Base-by-base conservation (phyloP, 345 rosid species). In the Euphorbia peplus region DNA sequence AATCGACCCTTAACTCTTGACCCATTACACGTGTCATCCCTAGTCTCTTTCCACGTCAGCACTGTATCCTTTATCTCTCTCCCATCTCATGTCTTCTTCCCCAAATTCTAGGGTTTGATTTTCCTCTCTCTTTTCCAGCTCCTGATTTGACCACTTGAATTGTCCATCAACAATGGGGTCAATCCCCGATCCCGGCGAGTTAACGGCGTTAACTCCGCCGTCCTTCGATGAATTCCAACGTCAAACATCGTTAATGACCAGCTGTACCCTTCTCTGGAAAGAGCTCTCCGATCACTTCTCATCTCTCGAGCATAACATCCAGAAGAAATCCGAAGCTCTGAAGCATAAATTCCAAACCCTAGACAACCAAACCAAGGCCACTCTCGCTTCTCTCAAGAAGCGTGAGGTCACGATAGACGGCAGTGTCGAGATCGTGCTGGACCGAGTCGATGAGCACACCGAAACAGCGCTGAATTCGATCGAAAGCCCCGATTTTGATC, bases 281-380 rank as follows among this genome's bases (percentile, higher is more conserved):
- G 99, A 95, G 75, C 98, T 95, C 67, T 95, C 99, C 24, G 99
- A 95, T 75, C 99, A 91, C 83, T 90, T 95, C 82, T 84, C 90
- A 41, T 81, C 95, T 10, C 75, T 95, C 2, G 99, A 95, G 67
- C 90, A 87, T 70, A 80, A 90, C 50, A 79, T 95, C 53, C 78
- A 82, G 79, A 87, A 82, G 78, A 90, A 90, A 60, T 91, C 99
- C 1, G 96, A 92, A 62, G 91, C 90, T n/a, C 71, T 95, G 32
- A 87, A 79, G 79, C 83, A 60, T 67, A 95, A 90, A 83, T 79
- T 95, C 67, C 88, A 87, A 44, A 60, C 84, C 48, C 81, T 95
- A 6, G 99, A 95, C 60, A 68, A 64, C 64, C 76, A 88, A 50
- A 95, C 97, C 1, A 88, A 90, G 83, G 78, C 88, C 54, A 87